Conservation (phyloP, 176 grass and related monocot species). For the Ananas comosus region DNA sequence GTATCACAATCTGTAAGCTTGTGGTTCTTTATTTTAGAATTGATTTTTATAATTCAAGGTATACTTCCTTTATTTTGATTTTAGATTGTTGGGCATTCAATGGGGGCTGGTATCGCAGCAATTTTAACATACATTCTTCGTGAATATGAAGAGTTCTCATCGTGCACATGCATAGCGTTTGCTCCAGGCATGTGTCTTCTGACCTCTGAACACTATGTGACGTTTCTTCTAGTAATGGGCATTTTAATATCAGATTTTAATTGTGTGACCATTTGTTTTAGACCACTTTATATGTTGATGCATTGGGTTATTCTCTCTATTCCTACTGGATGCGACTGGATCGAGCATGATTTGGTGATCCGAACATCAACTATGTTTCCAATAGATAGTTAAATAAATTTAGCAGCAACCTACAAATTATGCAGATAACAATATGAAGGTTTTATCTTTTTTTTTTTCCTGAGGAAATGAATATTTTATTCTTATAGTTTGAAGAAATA, state of each 20-base stretch:
- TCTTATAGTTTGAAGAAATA: not conserved
- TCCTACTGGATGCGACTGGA: not conserved
- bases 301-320: not conserved
- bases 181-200: constrained; percentile 62
- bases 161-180: constrained; percentile 78
- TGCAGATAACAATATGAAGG: no score
- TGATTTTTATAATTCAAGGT: constrained; percentile 21
- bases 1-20: not conserved
- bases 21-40: not conserved
- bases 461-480: no score
- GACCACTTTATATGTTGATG: not conserved
- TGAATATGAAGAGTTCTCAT: constrained; percentile 62
- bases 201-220: no score
- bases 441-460: no score
- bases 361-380: not conserved
- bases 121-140: constrained; percentile 88
- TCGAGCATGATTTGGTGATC: not conserved
- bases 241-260: not conserved
- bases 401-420: no score
- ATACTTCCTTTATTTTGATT: constrained; percentile 20
- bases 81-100: constrained; percentile 91
- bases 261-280: not conserved
- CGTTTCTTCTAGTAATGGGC: not conserved
- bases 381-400: no score
- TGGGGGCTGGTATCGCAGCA: constrained; percentile 77